Conservation (phyloP, 169 alveolate genomes). For the Cryptosporidium xiaoi region DNA sequence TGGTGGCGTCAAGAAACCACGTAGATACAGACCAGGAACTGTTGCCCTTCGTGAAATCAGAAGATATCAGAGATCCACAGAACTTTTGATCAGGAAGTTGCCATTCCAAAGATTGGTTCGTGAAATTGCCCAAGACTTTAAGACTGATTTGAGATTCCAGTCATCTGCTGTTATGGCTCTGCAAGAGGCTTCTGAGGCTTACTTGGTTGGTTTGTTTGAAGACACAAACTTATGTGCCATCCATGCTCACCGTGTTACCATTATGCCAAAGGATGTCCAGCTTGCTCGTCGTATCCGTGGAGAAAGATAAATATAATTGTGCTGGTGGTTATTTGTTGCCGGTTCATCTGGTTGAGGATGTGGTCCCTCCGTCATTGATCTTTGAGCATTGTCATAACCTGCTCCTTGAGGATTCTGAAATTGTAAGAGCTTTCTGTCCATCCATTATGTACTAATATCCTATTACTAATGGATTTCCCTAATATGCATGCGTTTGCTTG, state of each 20-base stretch:
- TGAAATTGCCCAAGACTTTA: constrained; percentile 97
- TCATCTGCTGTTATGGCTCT: constrained; percentile 97
- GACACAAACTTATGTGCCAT: constrained; percentile 99
- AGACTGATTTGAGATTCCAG: constrained; percentile 98
- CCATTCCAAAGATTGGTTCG: constrained; percentile 98
- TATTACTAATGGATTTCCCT: constrained; percentile 26
- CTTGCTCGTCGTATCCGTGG: constrained; percentile 99
- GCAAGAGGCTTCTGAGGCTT: constrained; percentile 99
- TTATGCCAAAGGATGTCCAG: constrained; percentile 99
- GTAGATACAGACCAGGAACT: constrained; percentile 98
- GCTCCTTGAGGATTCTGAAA: constrained; percentile 49
- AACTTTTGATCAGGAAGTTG: constrained; percentile 95
- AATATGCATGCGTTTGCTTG: constrained; percentile 41
- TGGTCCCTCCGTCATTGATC: constrained; percentile 7
- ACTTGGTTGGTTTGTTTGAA: constrained; percentile 98
- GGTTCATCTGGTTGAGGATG: not conserved
- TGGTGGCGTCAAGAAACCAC: constrained; percentile 94
- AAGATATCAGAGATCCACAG: constrained; percentile 97
- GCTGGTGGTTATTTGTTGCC: constrained; percentile 13
- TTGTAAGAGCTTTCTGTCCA: constrained; percentile 45
- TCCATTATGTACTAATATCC: constrained; percentile 4
- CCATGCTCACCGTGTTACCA: constrained; percentile 99
- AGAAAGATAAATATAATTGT: constrained; percentile 85
- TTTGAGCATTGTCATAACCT: constrained; percentile 12
- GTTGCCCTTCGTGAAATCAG: constrained; percentile 99